Base-by-base conservation (phyloP, 371 early-diverging fungal species). In the Mucor plumbeus region DNA sequence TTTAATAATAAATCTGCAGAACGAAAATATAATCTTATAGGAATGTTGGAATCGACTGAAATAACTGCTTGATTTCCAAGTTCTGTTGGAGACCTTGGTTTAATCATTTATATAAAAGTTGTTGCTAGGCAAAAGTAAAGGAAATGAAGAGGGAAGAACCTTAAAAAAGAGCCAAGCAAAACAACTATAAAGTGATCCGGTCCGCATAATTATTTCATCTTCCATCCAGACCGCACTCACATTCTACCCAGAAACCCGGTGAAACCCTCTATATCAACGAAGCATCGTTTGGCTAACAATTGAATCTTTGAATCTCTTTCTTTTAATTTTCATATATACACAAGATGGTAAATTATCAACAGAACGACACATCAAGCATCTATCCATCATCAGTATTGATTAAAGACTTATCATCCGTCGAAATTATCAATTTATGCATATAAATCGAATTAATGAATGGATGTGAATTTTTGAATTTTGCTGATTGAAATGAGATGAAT, bases 21-120 rank as follows among this genome's bases (percentile, higher is more conserved):
- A 5, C 87, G 84, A 70, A 86, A 78, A 70, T 85, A 88, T 17
- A 82, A 74, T 36, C 83, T 80, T 68, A 88, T 80, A 57, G 81
- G 77, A 1, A 80, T 84, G 19, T 74, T 76, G 1, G 78, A 74
- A 15, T 82, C 85, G 33, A 85, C 61, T n/a, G 68, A 39, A 14
- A 82, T 64, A 19, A 59, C 38, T 5, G 82, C 82, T 31, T 70
- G 71, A 40, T 73, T 64, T 33, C 60, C 78, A 41, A 88, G 73
- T 54, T 88, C 83, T 40, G 69, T 47, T 9, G 78, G 69, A 21
- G 79, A 75, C 39, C 73, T 70, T 54, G 79, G 77, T 61, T 38
- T 70, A 41, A 35, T n/a, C 67, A 66, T 56, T 21, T 44, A 15
- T n/a, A n/a, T 34, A 44, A 35, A 31, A 35, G 13, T 26, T 26